These are phyloP conservation scores for Salix viminalis DNA, from an alignment of 345 rosid genomes.

Conservation along the genomic window DNA sequence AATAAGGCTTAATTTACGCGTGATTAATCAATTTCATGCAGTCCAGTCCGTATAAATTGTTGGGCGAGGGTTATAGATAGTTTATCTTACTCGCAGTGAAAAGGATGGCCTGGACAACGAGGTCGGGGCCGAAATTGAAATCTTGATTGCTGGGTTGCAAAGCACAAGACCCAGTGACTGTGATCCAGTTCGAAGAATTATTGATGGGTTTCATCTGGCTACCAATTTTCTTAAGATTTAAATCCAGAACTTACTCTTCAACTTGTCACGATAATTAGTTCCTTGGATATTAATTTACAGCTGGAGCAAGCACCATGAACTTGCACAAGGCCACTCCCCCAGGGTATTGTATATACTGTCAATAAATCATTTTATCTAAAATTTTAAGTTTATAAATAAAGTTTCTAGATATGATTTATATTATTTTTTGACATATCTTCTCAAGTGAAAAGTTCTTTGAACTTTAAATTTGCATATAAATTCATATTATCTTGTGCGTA, in stretches of 20 bases:
- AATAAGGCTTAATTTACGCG: too few species aligned
- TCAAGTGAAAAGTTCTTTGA: accelerated
- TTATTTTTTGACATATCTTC: accelerated
- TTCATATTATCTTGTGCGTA: too few species aligned
- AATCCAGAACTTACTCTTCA: not conserved
- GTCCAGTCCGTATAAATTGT: too few species aligned
- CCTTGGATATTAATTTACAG: not conserved
- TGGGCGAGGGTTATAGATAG: not conserved
- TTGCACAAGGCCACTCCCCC: constrained; percentile 18
- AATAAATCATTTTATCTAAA: too few species aligned
- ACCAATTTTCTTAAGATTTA: not conserved
- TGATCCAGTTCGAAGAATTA: constrained; percentile 11
- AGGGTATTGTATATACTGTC: not conserved
- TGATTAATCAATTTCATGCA: too few species aligned
- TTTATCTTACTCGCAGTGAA: not conserved
- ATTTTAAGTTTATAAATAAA: too few species aligned
- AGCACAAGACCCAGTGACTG: not conserved
- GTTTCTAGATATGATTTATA: too few species aligned
- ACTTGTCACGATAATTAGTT: not conserved
- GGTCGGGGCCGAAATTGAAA: not conserved
- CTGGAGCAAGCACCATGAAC: not conserved
- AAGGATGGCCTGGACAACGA: not conserved
- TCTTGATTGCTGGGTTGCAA: not conserved
- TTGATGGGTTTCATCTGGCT: not conserved
- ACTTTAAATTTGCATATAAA: too few species aligned